Conservation (phyloP, 306 rosid species). For the Malus orientalis region DNA sequence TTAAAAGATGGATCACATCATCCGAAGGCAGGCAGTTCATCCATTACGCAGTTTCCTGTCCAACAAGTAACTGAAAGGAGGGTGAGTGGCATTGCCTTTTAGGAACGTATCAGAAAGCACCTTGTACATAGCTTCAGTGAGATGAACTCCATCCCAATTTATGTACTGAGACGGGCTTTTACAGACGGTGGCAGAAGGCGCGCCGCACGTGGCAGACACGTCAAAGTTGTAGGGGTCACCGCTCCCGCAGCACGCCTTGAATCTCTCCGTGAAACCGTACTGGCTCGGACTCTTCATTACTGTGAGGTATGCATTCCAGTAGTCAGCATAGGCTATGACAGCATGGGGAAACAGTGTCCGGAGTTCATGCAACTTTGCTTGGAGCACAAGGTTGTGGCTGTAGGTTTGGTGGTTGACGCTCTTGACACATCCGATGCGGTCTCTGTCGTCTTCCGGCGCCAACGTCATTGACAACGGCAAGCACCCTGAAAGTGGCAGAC, state of each 20-base stretch:
- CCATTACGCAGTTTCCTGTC: conserved; percentile 44
- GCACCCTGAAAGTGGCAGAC: conserved; percentile 70
- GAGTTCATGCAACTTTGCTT: conserved; percentile 38
- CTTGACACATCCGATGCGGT: conserved; percentile 68
- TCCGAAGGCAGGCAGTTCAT: conserved; percentile 5
- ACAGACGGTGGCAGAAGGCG: conserved; percentile 42
- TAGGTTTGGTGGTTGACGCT: conserved; percentile 53
- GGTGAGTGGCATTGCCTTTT: conserved; percentile 52
- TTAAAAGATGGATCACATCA: not conserved
- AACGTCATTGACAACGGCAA: conserved; percentile 59
- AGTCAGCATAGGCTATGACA: conserved; percentile 63
- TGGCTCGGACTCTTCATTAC: conserved; percentile 48
- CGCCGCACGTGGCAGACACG: conserved; percentile 53
- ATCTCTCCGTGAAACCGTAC: conserved; percentile 53
- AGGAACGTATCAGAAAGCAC: conserved; percentile 62
- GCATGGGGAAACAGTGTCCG: conserved; percentile 59
- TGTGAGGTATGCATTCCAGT: conserved; percentile 54
- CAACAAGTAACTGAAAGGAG: conserved; percentile 56
- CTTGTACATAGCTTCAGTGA: conserved; percentile 91
- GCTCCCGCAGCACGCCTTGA: conserved; percentile 71
- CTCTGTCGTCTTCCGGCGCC: conserved; percentile 53
- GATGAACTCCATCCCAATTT: conserved; percentile 97
- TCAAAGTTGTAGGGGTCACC: conserved; percentile 58
- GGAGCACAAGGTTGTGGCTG: conserved; percentile 46
- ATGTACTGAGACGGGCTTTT: conserved; percentile 52